Evolutionary conservation across 345 rosid genomes (phyloP).

Genomic region (Erucastrum elatum): DNA sequence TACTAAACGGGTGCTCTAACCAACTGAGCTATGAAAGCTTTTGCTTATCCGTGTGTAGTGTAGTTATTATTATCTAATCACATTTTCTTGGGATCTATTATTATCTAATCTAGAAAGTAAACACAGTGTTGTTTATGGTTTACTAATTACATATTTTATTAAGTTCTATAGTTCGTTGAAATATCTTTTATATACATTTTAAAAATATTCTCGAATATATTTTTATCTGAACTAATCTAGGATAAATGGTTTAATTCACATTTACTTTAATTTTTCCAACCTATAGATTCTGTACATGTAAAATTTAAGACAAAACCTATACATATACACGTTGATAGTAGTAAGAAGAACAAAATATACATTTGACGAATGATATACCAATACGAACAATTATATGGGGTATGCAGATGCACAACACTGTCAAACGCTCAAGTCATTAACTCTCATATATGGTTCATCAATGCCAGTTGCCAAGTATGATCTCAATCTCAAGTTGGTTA

Average conservation of each 20-base stretch:
- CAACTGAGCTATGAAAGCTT: constrained; percentile 82
- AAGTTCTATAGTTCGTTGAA: neutral
- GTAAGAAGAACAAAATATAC: neutral
- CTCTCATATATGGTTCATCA: neutral
- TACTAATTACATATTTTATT: neutral
- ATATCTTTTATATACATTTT: neutral
- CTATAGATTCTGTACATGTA: neutral
- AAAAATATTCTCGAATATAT: neutral
- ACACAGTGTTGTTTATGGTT: neutral
- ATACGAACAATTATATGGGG: no score
- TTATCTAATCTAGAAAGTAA: neutral
- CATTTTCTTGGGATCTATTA: neutral
- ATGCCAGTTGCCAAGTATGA: no score
- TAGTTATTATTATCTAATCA: neutral
- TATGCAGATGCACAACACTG: neutral
- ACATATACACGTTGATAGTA: neutral
- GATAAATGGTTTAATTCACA: neutral
- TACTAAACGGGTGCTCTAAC: constrained; percentile 97
- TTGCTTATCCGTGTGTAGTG: neutral
- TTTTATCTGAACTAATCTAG: neutral
- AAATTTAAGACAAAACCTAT: no score
- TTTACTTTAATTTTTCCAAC: neutral
- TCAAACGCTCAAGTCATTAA: neutral
- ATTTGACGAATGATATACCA: no score
- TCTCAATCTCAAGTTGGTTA: neutral